Conservation (phyloP, 257 asterid species). For the Jacaranda copaia region DNA sequence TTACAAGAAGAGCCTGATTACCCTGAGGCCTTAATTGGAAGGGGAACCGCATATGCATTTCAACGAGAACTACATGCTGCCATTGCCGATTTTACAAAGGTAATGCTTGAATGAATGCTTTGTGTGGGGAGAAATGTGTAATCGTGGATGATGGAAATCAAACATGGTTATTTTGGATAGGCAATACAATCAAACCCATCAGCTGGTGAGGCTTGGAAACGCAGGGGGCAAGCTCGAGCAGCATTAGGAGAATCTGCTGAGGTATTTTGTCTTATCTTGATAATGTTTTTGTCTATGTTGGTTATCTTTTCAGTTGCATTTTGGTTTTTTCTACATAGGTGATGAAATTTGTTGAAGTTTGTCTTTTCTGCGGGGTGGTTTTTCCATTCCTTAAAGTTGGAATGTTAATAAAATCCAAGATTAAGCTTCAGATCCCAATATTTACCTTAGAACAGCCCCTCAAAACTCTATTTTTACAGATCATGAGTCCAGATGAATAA, state of each 20-base stretch:
- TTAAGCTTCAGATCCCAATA: conserved; percentile 27
- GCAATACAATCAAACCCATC: conserved; percentile 91
- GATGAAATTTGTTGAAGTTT: conserved; percentile 25
- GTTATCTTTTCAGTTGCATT: conserved; percentile 15
- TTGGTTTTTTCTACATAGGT: conserved; percentile 13
- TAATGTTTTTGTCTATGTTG: conserved; percentile 12
- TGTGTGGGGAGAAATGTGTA: conserved; percentile 14
- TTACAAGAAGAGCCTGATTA: conserved; percentile 88
- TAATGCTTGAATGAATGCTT: conserved; percentile 42
- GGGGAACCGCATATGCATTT: conserved; percentile 99
- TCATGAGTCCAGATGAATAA: not conserved
- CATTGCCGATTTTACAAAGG: conserved; percentile 94
- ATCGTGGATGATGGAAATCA: conserved; percentile 38
- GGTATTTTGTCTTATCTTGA: conserved; percentile 52
- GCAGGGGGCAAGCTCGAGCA: conserved; percentile 99
- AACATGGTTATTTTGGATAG: conserved; percentile 51
- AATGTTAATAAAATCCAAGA: not conserved
- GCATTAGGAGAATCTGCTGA: conserved; percentile 96
- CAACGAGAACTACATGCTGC: conserved; percentile 95
- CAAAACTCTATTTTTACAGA: not conserved
- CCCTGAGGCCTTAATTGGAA: conserved; percentile 95
- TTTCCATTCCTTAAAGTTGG: conserved; percentile 9
- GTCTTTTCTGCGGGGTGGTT: conserved; percentile 21
- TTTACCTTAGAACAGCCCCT: conserved; percentile 16
- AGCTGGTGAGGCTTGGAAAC: conserved; percentile 99